Conservation (phyloP, 2,329 filamentous ascomycete species). For the Blastomyces parvus region DNA sequence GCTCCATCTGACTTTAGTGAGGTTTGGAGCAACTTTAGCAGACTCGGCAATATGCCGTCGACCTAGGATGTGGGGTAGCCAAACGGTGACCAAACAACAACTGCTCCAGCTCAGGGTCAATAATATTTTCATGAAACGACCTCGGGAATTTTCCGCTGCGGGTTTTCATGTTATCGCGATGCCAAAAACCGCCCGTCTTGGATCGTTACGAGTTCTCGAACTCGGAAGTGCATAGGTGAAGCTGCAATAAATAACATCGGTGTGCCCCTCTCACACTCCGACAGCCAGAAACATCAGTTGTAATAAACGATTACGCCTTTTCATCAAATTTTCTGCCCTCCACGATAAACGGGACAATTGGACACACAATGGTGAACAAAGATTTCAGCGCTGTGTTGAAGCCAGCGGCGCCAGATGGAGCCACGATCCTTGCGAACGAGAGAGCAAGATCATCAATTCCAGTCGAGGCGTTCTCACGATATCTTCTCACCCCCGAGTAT, state of each 20-base stretch:
- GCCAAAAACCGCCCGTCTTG: not conserved
- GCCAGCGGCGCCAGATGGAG: slow-evolving; percentile 39
- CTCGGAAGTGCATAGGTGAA: not conserved
- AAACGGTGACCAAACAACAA: not conserved
- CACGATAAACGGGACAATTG: not conserved
- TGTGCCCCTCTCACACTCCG: not conserved
- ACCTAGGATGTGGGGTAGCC: not conserved
- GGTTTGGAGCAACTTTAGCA: not conserved
- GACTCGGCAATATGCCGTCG: not conserved
- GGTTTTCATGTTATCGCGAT: not conserved
- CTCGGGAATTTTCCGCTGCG: slow-evolving; percentile 2
- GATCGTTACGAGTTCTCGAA: not conserved
- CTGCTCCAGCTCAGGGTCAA: not conserved
- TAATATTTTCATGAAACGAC: not conserved
- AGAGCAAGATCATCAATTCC: slow-evolving; percentile 37
- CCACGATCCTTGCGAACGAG: slow-evolving; percentile 39
- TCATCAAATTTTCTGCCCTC: not conserved
- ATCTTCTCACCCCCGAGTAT: slow-evolving; percentile 42
- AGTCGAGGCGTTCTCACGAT: slow-evolving; percentile 37
- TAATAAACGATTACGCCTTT: not conserved
- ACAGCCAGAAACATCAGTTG: not conserved
- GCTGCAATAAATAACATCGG: not conserved
- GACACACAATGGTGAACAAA: slow-evolving; percentile 4
- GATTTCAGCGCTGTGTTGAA: slow-evolving; percentile 41
- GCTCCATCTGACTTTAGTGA: not conserved